phyloP scores from a whole-genome alignment of 2,329 filamentous ascomycete genomes.

The Penicillium sp. region DNA sequence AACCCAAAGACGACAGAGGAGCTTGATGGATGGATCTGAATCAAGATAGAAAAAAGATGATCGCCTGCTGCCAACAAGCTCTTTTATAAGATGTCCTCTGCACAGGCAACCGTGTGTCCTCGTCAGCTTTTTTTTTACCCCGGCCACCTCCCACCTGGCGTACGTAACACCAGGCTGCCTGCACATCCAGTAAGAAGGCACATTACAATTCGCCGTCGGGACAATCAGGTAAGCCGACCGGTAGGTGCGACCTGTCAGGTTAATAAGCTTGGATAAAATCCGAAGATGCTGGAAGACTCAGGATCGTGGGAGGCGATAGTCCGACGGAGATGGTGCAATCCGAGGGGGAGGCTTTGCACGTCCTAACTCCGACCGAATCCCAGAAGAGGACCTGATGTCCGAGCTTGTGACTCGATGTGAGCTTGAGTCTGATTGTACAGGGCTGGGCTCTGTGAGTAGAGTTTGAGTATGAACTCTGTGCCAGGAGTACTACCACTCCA shows the following conservation, averaged over 20 bases:
- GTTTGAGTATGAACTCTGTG: too few species aligned
- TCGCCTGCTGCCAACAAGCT: too few species aligned
- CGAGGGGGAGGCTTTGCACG: background rate
- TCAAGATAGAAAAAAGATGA: too few species aligned
- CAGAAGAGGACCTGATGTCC: too few species aligned
- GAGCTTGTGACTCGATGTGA: too few species aligned
- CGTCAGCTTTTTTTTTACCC: background rate
- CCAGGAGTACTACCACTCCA: too few species aligned
- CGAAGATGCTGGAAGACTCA: constrained; percentile 1
- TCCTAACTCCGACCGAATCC: too few species aligned
- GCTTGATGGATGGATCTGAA: background rate
- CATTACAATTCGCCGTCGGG: constrained; percentile 4
- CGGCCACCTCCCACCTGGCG: constrained; percentile 6
- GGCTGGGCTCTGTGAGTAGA: too few species aligned
- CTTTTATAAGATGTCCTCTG: background rate
- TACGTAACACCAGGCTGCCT: constrained; percentile 16
- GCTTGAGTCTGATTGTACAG: too few species aligned
- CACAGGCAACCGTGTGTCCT: constrained; percentile 7
- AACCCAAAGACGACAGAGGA: background rate
- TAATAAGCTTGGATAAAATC: constrained; percentile 2
- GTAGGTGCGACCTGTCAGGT: background rate
- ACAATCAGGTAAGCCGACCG: constrained; percentile 2
- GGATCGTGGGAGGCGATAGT: constrained; percentile 6
- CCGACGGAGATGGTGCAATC: background rate
- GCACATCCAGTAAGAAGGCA: background rate